A percentile compares a stretch with the other conserved stretches of the same genome.
Evolutionary conservation across 2,329 filamentous ascomycete genomes (phyloP).

Genomic region (Colletotrichum lupini): DNA sequence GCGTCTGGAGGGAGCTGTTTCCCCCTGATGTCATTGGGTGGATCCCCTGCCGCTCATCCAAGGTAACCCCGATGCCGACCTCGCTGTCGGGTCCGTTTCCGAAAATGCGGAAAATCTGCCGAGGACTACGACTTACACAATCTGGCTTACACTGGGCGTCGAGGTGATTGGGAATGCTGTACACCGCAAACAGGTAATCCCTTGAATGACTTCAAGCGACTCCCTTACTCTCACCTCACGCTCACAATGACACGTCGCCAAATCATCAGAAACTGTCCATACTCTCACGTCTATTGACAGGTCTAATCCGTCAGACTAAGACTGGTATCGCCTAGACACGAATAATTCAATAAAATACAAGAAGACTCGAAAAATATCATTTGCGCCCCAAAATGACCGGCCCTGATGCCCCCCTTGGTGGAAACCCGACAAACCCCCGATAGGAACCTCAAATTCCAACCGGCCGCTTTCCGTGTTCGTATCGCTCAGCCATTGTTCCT

Average conservation of each 20-base stretch:
- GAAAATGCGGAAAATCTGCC: constrained; percentile 3
- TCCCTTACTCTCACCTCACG: background rate
- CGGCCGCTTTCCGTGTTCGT: background rate
- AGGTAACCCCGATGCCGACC: constrained; percentile 2
- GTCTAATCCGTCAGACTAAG: constrained; percentile 24
- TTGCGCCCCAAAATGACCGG: constrained; percentile 1
- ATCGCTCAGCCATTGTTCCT: constrained; percentile 2
- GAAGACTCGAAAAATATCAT: constrained; percentile 24
- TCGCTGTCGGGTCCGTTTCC: background rate
- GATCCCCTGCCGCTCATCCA: constrained; percentile 1
- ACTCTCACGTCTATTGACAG: constrained; percentile 33
- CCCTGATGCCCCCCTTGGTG: constrained; percentile 6
- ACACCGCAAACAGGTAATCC: background rate
- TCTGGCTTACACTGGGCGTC: no score
- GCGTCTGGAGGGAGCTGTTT: background rate
- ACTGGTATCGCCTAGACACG: constrained; percentile 34
- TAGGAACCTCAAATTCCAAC: background rate
- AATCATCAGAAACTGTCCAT: background rate
- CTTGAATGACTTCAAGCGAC: background rate
- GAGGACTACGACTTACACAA: background rate
- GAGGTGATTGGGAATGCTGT: background rate
- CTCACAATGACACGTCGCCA: background rate
- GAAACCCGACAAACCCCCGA: constrained; percentile 7
- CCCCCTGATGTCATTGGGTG: constrained; percentile 30
- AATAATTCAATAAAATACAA: constrained; percentile 30